These are phyloP conservation scores for Cornus suecica DNA, from an alignment of 148 eudicot species.

Conservation along the genomic window DNA sequence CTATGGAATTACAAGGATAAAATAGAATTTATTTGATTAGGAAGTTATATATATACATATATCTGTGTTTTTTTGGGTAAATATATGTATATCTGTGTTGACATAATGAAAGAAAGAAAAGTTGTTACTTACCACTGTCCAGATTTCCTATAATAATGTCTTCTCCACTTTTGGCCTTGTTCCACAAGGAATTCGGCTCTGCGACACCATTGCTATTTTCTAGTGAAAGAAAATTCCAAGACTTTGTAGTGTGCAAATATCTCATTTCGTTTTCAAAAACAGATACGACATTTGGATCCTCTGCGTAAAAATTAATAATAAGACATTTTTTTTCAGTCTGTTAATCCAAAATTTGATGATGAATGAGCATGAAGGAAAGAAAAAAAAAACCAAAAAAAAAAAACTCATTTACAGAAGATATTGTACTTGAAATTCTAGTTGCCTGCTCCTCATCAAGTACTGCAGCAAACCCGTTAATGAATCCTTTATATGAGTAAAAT, in stretches of 20 bases:
- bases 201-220: constrained; percentile 22
- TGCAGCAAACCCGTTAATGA: constrained; percentile 71
- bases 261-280: constrained; percentile 40
- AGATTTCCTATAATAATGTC: constrained; percentile 65
- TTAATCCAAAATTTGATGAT: no score
- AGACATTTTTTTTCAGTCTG: no score
- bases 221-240: constrained; percentile 58
- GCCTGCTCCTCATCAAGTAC: constrained; percentile 53
- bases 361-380: no score
- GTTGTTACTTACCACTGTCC: constrained; percentile 46
- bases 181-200: constrained; percentile 31
- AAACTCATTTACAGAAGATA: background rate
- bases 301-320: no score
- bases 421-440: constrained; percentile 48
- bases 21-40: no score
- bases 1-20: background rate
- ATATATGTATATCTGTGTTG: no score
- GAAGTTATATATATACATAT: no score
- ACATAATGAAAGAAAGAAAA: background rate
- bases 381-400: no score
- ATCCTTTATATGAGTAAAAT: constrained; percentile 47
- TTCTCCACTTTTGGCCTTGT: constrained; percentile 44
- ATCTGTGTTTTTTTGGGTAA: no score
- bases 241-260: constrained; percentile 59
- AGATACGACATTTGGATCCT: no score